Evolutionary conservation across 805 yeast genomes (phyloP), one percentile per base, ranked within the genome.

Genomic region (Yarrowia porcina): DNA sequence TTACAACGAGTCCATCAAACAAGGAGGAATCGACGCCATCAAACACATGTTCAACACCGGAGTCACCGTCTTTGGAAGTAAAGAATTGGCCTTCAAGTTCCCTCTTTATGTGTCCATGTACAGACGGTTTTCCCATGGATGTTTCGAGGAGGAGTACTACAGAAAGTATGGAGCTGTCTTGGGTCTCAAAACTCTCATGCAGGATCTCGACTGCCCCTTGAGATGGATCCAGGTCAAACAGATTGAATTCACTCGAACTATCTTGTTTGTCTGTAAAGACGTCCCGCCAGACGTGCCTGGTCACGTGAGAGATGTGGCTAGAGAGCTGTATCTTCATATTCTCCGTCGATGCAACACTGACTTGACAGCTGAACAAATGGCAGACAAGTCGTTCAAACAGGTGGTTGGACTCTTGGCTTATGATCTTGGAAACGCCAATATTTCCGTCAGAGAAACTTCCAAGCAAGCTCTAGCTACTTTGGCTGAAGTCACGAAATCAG

Each of bases 221-320:
- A 75, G 79, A 1, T 91, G 96, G 85, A 84, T 93, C 70, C 81
- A 82, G 62, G 82, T 84, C 47, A 82, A 93, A 36, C 97, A 91
- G 70, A 81, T 88, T 67, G 98, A 94, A 71, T 79, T 94, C 33
- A 84, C 90, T 2, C 82, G 96, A 49, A 90, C 97, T 0, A 82
- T 94, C 73, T 85, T 93, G 67, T 96, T 91, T 74, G 96, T 93
- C 2, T 77, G 93, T 65, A 83, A 96, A 70, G 99, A 94, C 69
- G 87, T 96, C 0, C 92, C 96, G 0, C 80, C 85, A 1, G 96
- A 92, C 49, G 94, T 93, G 2, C 97, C 98, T 0, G 80, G 84
- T 49, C 84, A 82, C 65, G 96, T 93, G 13, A 79, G 90, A 39
- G 82, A 81, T 1, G 81, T 83, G 64, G 96, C 98, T 0, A 83